phyloP scores from a whole-genome alignment of 805 yeast species.

The Hanseniaspora guilliermondii region DNA sequence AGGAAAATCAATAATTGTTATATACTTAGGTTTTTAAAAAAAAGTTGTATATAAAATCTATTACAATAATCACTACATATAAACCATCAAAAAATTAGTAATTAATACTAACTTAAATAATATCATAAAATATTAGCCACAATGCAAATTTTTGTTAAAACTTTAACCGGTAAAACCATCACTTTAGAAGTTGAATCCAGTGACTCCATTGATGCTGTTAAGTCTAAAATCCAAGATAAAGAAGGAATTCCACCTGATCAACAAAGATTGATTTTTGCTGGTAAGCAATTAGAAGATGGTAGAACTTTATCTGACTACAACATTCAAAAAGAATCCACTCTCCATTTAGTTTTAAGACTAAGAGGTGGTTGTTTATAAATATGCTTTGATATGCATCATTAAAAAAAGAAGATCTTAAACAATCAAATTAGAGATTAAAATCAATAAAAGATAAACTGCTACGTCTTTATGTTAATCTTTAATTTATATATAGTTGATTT shows the following conservation, averaged over 20 bases:
- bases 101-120: conserved; percentile 20
- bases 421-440: not conserved
- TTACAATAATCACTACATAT: not conserved
- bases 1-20: too few species aligned
- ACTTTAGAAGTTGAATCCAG: conserved; percentile 90
- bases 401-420: conserved; percentile 26
- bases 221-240: conserved; percentile 61
- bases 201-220: conserved; percentile 88
- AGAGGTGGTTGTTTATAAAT: conserved; percentile 45
- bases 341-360: conserved; percentile 59
- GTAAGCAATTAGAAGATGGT: conserved; percentile 61
- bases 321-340: conserved; percentile 59
- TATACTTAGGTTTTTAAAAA: too few species aligned
- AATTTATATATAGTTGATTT: too few species aligned
- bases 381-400: too few species aligned
- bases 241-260: conserved; percentile 66
- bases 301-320: conserved; percentile 61
- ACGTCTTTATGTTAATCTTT: too few species aligned
- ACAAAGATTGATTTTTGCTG: conserved; percentile 58
- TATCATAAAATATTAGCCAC: conserved; percentile 33
- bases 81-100: not conserved
- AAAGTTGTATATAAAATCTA: too few species aligned
- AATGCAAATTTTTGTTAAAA: conserved; percentile 91
- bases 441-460: too few species aligned
- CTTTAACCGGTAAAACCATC: conserved; percentile 95